These are phyloP conservation scores for Beauveria bassiana DNA, from an alignment of 2,329 filamentous ascomycete species.

Conservation along the genomic window DNA sequence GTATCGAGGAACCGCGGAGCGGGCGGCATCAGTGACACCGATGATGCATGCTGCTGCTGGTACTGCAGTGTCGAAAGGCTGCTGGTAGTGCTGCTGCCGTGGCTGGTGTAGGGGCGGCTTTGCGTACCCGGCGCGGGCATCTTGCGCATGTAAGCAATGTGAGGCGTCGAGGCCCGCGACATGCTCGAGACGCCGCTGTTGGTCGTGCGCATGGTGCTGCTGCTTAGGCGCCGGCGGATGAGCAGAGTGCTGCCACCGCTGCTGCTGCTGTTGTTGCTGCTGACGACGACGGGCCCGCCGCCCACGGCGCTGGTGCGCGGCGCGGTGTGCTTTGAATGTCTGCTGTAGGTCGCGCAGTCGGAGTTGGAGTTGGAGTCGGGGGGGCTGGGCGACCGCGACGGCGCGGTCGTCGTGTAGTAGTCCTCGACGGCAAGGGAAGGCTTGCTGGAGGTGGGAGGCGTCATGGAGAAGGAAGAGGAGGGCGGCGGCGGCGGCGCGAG, in stretches of 20 bases:
- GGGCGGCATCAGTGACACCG: neutral
- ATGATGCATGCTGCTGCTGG: neutral
- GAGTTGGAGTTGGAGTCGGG: no score
- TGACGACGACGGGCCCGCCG: neutral
- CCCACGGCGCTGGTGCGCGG: neutral
- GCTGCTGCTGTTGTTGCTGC: neutral
- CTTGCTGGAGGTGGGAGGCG: neutral
- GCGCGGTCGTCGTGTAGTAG: neutral
- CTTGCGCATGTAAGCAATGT: neutral
- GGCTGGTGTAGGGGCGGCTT: neutral
- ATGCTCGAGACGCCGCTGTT: neutral
- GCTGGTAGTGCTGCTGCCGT: neutral
- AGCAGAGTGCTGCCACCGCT: neutral
- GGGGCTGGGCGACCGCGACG: neutral
- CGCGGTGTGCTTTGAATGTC: neutral
- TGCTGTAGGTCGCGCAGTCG: no score
- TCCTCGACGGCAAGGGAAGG: neutral
- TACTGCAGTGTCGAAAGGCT: neutral
- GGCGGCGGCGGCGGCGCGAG: neutral
- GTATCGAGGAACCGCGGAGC: neutral
- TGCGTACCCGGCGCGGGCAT: neutral
- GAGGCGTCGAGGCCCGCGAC: neutral
- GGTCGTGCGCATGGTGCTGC: neutral
- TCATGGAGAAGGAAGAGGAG: neutral
- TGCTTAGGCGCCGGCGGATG: neutral